Evolutionary conservation across 2,329 filamentous ascomycete species (phyloP).

Genomic region (Tolypocladium cylindrosporum): DNA sequence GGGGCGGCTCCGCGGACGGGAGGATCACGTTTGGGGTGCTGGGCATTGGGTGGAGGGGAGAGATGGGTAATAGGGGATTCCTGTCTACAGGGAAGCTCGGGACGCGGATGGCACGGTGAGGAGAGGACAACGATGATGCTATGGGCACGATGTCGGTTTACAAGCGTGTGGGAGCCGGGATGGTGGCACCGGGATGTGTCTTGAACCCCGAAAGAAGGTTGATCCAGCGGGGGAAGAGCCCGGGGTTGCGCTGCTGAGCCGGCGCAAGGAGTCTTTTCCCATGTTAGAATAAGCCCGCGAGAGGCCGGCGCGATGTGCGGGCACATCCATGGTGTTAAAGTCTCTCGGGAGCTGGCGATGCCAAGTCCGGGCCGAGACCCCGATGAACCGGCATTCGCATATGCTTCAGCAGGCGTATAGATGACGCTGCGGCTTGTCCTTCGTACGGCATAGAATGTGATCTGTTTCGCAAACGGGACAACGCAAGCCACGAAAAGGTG

Average conservation of each 20-base stretch:
- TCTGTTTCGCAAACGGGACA: neutral
- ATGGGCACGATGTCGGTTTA: no score
- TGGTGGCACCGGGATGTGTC: neutral
- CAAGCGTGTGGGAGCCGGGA: neutral
- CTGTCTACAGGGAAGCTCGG: conserved; percentile 78
- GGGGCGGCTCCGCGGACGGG: conserved; percentile 34
- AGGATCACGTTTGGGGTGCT: conserved; percentile 67
- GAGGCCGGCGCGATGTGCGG: neutral
- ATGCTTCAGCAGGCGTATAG: neutral
- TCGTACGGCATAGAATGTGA: neutral
- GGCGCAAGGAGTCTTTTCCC: neutral
- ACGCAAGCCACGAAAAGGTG: neutral
- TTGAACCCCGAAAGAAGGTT: neutral
- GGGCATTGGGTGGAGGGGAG: conserved; percentile 77
- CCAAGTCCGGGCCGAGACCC: neutral
- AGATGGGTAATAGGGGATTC: conserved; percentile 82
- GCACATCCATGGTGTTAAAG: neutral
- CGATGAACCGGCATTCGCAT: neutral
- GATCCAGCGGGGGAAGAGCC: neutral
- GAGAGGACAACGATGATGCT: neutral
- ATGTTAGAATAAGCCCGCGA: neutral
- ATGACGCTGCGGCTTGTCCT: neutral
- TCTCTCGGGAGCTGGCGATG: neutral
- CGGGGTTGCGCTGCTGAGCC: neutral
- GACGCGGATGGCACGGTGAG: conserved; percentile 29